Conservation (phyloP, 441 rosid genomes). For the Pelargonium cotyledonis region DNA sequence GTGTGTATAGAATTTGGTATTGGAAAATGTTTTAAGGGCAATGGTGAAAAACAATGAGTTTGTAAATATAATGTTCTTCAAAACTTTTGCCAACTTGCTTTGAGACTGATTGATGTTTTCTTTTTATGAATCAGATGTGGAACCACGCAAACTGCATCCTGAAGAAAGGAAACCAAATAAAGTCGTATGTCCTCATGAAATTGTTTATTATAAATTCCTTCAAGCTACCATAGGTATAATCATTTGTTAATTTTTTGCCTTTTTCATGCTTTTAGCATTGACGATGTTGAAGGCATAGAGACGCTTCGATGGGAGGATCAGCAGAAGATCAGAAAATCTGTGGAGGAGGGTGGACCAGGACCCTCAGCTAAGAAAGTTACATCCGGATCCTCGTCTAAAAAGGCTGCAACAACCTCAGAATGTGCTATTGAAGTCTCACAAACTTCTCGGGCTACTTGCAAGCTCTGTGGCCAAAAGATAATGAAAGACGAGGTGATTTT, state of each 20-base stretch:
- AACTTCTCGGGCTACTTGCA: conserved; percentile 84
- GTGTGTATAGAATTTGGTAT: not conserved
- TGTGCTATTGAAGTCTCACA: conserved; percentile 66
- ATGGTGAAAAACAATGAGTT: not conserved
- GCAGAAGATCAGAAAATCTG: conserved; percentile 58
- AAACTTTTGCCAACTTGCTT: not conserved
- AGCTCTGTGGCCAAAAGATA: conserved; percentile 61
- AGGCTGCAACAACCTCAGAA: conserved; percentile 24
- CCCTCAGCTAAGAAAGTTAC: not conserved
- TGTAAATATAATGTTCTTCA: not conserved
- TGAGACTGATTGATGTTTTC: conserved; percentile 14
- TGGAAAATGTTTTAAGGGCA: not conserved
- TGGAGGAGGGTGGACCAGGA: conserved; percentile 41
- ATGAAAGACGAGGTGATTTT: conserved; percentile 73
- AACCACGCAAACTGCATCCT: conserved; percentile 71
- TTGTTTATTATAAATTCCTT: conserved; percentile 7
- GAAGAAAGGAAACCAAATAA: conserved; percentile 72
- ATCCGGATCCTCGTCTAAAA: conserved; percentile 15
- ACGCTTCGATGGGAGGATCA: conserved; percentile 97
- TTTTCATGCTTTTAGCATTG: conserved; percentile 35
- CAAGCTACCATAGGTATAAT: conserved; percentile 1
- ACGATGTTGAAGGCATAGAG: conserved; percentile 89
- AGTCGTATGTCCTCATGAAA: conserved; percentile 45
- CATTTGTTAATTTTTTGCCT: conserved; percentile 9
- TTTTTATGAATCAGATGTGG: conserved; percentile 61